phyloP scores from a whole-genome alignment of 345 rosid species.

The Acer yangbiense region DNA sequence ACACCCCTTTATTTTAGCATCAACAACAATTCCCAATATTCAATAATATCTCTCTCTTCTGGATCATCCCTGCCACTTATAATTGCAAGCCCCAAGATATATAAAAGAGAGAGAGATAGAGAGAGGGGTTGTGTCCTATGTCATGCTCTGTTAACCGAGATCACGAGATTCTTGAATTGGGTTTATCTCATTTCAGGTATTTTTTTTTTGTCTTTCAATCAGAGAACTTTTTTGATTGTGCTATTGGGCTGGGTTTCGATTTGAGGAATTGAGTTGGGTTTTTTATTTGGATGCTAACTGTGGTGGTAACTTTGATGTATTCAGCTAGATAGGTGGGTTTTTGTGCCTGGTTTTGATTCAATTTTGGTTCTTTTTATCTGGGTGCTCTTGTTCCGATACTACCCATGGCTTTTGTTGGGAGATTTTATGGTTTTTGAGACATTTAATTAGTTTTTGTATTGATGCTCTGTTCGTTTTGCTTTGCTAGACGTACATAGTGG shows the following conservation, averaged over 20 bases:
- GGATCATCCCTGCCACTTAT: not conserved
- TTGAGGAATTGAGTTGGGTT: not conserved
- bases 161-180: conserved; percentile 9
- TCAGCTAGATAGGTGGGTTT: conserved; percentile 2
- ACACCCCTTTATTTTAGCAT: not conserved
- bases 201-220: not conserved
- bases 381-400: not conserved
- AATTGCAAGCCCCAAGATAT: not conserved
- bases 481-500: conserved; percentile 6
- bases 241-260: not conserved
- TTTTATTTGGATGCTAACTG: not conserved
- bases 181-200: conserved; percentile 18
- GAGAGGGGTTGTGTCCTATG: not conserved
- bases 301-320: not conserved
- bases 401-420: not conserved
- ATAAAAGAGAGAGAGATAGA: not conserved
- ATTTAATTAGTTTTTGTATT: conserved; percentile 23
- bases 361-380: not conserved
- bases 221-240: not conserved
- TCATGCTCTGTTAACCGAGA: not conserved
- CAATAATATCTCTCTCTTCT: not conserved
- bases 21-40: not conserved
- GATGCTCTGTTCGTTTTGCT: conserved; percentile 29
- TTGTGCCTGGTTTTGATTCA: conserved; percentile 14
- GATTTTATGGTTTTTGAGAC: conserved; percentile 24